Evolutionary conservation across 257 asterid genomes (phyloP).

Genomic region (Echium plantagineum): DNA sequence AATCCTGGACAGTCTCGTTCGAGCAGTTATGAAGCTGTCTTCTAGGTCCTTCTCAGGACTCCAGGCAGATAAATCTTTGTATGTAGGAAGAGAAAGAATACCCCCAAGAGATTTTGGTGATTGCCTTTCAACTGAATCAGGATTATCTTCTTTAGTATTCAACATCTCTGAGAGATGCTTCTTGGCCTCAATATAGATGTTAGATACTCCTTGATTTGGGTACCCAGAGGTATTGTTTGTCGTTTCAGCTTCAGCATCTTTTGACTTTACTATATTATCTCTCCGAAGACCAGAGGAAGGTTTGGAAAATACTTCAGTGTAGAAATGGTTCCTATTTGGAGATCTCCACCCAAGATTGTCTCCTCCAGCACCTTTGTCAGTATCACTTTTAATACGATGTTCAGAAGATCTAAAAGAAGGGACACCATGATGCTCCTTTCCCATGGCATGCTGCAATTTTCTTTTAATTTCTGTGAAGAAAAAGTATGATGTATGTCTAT

Average conservation of each 20-base stretch:
- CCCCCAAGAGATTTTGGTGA: slow-evolving; percentile 61
- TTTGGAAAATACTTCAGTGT: slow-evolving; percentile 51
- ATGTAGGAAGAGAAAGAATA: slow-evolving; percentile 66
- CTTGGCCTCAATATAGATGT: slow-evolving; percentile 74
- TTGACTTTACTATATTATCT: slow-evolving; percentile 28
- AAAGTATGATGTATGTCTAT: slow-evolving; percentile 46
- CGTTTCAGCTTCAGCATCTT: slow-evolving; percentile 18
- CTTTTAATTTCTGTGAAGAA: slow-evolving; percentile 81
- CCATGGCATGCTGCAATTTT: slow-evolving; percentile 72
- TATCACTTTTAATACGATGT: slow-evolving; percentile 18
- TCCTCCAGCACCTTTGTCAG: slow-evolving; percentile 35
- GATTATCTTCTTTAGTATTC: slow-evolving; percentile 31
- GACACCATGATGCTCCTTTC: slow-evolving; percentile 50
- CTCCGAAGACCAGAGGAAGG: slow-evolving; percentile 37
- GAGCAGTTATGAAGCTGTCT: slow-evolving; percentile 32
- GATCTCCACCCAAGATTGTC: slow-evolving; percentile 72
- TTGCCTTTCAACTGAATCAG: slow-evolving; percentile 27
- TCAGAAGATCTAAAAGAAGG: too few relatives aligned
- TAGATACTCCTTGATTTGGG: slow-evolving; percentile 27
- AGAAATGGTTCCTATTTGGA: slow-evolving; percentile 87
- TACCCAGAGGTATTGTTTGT: slow-evolving; percentile 14
- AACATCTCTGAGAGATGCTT: slow-evolving; percentile 83
- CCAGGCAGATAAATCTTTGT: slow-evolving; percentile 40
- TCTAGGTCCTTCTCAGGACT: slow-evolving; percentile 49
- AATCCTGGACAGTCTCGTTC: slow-evolving; percentile 35